phyloP scores from a whole-genome alignment of 352 stramenopile species.

The Phytophthora capsici region DNA sequence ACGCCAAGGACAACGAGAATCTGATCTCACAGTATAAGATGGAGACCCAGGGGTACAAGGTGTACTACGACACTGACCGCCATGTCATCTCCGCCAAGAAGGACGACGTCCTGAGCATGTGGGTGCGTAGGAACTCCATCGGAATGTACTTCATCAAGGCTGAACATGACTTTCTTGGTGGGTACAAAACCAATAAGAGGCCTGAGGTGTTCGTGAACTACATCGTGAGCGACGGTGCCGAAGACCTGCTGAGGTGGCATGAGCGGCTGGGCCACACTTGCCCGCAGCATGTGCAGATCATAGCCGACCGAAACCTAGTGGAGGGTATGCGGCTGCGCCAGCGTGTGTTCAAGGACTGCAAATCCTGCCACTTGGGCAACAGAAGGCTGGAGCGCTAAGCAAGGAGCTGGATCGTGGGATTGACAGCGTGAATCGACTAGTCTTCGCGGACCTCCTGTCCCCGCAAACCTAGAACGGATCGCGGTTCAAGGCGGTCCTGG shows the following conservation, averaged over 20 bases:
- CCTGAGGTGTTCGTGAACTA: constrained; percentile 1
- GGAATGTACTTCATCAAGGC: no score
- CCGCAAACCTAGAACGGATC: not conserved
- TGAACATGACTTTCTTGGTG: not conserved
- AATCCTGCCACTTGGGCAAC: not conserved
- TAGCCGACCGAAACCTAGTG: not conserved
- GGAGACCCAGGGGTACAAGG: no score
- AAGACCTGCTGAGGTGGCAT: constrained; percentile 6
- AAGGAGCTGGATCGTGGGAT: not conserved
- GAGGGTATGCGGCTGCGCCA: not conserved
- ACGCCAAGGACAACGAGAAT: no score
- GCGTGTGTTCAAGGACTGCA: not conserved
- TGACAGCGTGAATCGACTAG: not conserved
- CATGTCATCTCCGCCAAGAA: no score
- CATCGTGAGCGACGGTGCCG: not conserved
- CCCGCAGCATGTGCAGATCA: constrained; percentile 1
- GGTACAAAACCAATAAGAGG: not conserved
- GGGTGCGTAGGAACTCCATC: no score
- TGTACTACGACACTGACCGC: no score
- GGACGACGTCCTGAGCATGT: no score
- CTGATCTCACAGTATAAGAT: no score
- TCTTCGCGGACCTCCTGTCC: not conserved
- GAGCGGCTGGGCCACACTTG: constrained; percentile 2
- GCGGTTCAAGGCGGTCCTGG: not conserved
- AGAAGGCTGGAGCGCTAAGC: not conserved